Evolutionary conservation across 345 rosid genomes (phyloP).

Genomic region (Rhodamnia rubescens): DNA sequence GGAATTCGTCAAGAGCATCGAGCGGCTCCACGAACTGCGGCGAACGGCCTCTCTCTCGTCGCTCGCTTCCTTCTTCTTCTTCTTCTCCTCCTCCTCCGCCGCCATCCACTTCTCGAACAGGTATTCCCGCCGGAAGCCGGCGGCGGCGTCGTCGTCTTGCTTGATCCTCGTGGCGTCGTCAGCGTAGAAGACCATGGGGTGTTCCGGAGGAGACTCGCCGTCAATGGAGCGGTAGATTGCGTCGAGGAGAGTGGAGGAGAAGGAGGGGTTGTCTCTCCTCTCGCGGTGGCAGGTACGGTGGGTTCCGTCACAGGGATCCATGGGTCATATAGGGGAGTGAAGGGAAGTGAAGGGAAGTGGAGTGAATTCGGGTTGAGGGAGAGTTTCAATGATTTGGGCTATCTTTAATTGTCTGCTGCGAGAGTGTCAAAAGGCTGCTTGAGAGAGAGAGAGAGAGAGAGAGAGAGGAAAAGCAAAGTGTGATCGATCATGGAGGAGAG

Average conservation of each 20-base stretch:
- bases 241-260: slow-evolving; percentile 77
- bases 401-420: not conserved
- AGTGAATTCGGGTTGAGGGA: not conserved
- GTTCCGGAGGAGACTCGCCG: slow-evolving; percentile 21
- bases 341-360: not conserved
- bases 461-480: not conserved
- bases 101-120: slow-evolving; percentile 40
- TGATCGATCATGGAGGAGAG: not conserved
- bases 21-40: not conserved
- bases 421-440: not conserved
- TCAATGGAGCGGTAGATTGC: slow-evolving; percentile 76
- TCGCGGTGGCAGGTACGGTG: not conserved
- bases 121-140: slow-evolving; percentile 12
- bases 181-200: not conserved
- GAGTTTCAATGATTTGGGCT: not conserved
- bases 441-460: not conserved
- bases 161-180: not conserved
- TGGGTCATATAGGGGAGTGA: not conserved
- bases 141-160: not conserved
- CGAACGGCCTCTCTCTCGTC: slow-evolving; percentile 2
- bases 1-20: slow-evolving; percentile 20
- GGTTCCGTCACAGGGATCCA: not conserved
- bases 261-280: slow-evolving; percentile 37
- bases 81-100: not conserved
- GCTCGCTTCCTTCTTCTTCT: slow-evolving; percentile 19